Percentiles rank a stretch among this genome's conserved stretches.
Evolutionary conservation across 371 early-diverging fungal genomes (phyloP).

Genomic region (Mycotypha africana): DNA sequence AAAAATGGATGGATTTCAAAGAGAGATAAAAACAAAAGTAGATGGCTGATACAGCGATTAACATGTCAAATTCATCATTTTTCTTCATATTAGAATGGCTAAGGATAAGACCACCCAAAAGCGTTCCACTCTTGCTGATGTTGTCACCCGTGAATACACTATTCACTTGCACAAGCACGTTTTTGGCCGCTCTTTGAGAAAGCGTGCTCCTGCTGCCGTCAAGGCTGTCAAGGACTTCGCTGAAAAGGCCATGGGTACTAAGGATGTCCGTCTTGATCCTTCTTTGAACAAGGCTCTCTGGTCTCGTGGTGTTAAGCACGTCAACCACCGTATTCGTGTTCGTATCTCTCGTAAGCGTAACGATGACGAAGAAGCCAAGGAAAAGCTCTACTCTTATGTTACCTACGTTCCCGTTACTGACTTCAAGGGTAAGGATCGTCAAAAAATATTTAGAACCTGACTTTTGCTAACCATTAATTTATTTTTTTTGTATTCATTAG

Average conservation of each 20-base stretch:
- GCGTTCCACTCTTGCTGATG: constrained; percentile 62
- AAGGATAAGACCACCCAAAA: constrained; percentile 48
- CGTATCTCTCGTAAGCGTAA: constrained; percentile 89
- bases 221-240: constrained; percentile 90
- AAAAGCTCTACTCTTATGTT: constrained; percentile 92
- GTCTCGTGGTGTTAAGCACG: constrained; percentile 86
- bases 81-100: too few species aligned
- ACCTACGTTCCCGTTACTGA: constrained; percentile 76
- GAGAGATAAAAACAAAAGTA: too few species aligned
- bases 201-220: constrained; percentile 92
- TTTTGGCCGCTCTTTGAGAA: constrained; percentile 85
- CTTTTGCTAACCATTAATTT: too few species aligned
- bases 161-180: constrained; percentile 93
- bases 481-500: neutral
- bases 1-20: too few species aligned
- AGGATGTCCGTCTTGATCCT: constrained; percentile 78
- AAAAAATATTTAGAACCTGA: too few species aligned
- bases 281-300: constrained; percentile 81
- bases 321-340: constrained; percentile 90
- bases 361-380: constrained; percentile 90
- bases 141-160: constrained; percentile 92
- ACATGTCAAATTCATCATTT: too few species aligned
- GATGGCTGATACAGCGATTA: too few species aligned
- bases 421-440: constrained; percentile 83
- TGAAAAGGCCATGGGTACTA: constrained; percentile 84